Evolutionary conservation across 2,329 filamentous ascomycete genomes (phyloP), one percentile per base, ranked within the genome.

Genomic region (Fusarium siculi): DNA sequence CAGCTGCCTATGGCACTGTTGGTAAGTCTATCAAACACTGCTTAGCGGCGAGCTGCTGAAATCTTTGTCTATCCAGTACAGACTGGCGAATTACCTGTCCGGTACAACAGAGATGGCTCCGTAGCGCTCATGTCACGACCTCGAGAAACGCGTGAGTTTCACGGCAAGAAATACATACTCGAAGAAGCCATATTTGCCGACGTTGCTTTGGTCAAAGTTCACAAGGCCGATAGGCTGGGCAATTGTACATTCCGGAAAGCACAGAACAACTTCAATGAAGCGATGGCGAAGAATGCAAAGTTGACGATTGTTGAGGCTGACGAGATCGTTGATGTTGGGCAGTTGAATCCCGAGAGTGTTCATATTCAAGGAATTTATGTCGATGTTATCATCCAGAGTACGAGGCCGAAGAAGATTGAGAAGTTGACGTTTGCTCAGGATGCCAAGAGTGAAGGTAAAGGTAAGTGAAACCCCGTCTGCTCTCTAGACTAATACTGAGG

Each of bases 291-390:
- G 77, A 96, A 96, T 80, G 94, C 94, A 60, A 94, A 93, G 83
- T 87, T 93, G 81, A 97, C 94, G 59, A 96, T 97, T 77, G 94
- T 97, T 52, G 94, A 97, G 84, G 94, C 94, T 11, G 94, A 97
- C 82, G 87, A 97, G 79, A 96, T 97, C 74, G 94, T 97, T 50
- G 93, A 96, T 82, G 91, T 93, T 6, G 94, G 94, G 55, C 92
- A 93, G 79, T 95, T 97, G 77, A 84, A 93, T 3, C 92, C 94
- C 11, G 93, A 94, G 78, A 88, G 93, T 19, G 91, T 97, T 12
- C 93, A 97, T 82, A 86, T 97, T 9, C 93, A 94, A 2, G 94
- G 94, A 15, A 95, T 97, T 81, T 97, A 97, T 80, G 94, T 97
- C 72, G 94, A 94, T 86, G 88, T 92, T 63, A 93, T 97, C 30